Conservation (phyloP, 78 protist species). For the Dictyostelium intermedium region DNA sequence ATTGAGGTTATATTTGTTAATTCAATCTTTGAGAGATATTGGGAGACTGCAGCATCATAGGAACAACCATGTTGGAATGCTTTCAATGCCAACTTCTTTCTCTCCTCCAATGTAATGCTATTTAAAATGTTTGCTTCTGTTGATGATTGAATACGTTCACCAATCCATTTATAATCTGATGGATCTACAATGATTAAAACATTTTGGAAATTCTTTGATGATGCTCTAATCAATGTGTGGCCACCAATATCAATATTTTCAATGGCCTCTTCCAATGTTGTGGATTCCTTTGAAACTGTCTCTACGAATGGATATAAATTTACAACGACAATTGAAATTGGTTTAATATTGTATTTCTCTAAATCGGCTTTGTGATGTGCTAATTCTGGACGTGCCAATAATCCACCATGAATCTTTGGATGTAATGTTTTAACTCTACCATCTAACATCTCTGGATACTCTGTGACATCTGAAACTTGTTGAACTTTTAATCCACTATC, state of each 20-base stretch:
- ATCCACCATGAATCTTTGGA: constrained; percentile 92
- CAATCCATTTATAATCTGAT: constrained; percentile 56
- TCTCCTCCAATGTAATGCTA: constrained; percentile 51
- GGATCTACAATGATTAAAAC: constrained; percentile 76
- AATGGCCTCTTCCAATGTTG: constrained; percentile 75
- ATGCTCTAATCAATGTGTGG: constrained; percentile 69
- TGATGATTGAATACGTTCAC: constrained; percentile 53
- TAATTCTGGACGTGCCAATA: constrained; percentile 57
- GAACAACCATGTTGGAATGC: constrained; percentile 90
- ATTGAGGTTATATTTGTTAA: background rate
- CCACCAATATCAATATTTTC: constrained; percentile 94
- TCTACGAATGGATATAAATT: constrained; percentile 92
- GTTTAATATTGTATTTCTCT: constrained; percentile 22
- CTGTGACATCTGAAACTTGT: constrained; percentile 80
- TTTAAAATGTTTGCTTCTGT: background rate
- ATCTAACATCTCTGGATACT: constrained; percentile 86
- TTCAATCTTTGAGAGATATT: constrained; percentile 21
- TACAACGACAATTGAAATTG: constrained; percentile 84
- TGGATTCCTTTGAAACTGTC: constrained; percentile 37
- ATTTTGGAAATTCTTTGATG: constrained; percentile 79
- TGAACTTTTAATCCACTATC: constrained; percentile 73
- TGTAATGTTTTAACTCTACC: constrained; percentile 94
- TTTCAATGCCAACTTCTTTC: constrained; percentile 81
- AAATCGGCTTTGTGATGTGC: constrained; percentile 33
- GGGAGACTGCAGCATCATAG: constrained; percentile 88